A percentile compares a stretch with the other conserved stretches of the same genome.
These are phyloP conservation scores for Ambrosia hybrid DNA, from an alignment of 140 eudicot species.

Conservation along the genomic window DNA sequence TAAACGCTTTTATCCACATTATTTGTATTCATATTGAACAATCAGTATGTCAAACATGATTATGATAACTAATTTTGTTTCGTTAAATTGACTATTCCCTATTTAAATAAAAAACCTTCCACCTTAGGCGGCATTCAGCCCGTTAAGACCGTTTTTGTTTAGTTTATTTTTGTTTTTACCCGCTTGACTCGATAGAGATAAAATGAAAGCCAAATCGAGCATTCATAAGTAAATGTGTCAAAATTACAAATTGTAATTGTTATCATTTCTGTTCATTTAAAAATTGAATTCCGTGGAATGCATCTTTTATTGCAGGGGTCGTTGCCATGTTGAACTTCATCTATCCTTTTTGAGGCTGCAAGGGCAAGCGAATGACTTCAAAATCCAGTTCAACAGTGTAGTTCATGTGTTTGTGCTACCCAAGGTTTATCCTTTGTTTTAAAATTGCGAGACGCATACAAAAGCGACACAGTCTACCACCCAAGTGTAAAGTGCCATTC, in stretches of 20 bases:
- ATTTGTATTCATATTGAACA: background rate
- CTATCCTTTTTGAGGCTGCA: constrained; percentile 84
- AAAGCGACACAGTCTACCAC: too few relatives aligned
- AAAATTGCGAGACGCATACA: too few relatives aligned
- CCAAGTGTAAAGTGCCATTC: too few relatives aligned
- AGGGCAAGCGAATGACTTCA: constrained; percentile 99
- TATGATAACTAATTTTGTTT: background rate
- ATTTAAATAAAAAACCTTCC: background rate
- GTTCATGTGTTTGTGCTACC: constrained; percentile 92
- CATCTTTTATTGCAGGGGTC: constrained; percentile 58
- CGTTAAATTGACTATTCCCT: background rate
- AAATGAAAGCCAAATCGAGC: background rate
- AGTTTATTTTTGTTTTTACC: background rate
- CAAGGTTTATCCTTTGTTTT: constrained; percentile 51
- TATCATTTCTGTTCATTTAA: constrained; percentile 1
- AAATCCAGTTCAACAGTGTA: constrained; percentile 95
- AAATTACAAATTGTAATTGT: background rate
- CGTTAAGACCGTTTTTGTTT: background rate
- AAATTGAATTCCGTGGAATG: constrained; percentile 7
- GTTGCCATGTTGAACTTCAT: constrained; percentile 91
- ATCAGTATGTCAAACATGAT: background rate
- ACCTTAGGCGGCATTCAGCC: background rate
- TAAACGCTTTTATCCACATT: constrained; percentile 1
- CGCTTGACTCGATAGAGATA: background rate
- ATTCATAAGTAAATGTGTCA: background rate